phyloP scores from a whole-genome alignment of 2,329 filamentous ascomycete species.

The Diaporthe caulivora region DNA sequence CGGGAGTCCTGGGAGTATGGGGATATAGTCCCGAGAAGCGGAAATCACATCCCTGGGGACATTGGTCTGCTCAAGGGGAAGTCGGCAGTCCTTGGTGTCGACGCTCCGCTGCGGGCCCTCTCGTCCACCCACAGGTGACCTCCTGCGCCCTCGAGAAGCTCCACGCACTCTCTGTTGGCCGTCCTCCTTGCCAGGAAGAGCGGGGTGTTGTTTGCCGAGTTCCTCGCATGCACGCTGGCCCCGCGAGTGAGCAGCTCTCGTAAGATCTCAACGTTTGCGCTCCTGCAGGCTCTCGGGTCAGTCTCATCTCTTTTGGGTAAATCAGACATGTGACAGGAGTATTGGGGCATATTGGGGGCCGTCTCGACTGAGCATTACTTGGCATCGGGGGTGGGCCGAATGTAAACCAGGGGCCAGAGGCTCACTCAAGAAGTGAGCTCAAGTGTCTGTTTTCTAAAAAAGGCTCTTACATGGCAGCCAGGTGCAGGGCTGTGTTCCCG shows the following conservation, averaged over 20 bases:
- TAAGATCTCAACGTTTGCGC: conserved; percentile 66
- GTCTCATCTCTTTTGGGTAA: background rate
- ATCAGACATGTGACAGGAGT: background rate
- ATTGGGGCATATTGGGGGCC: background rate
- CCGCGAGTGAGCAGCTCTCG: conserved; percentile 69
- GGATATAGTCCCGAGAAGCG: background rate
- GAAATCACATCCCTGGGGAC: conserved; percentile 34
- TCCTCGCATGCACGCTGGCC: conserved; percentile 76
- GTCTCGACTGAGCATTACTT: background rate
- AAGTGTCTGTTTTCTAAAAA: background rate
- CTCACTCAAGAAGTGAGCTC: background rate
- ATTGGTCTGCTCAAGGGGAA: conserved; percentile 36
- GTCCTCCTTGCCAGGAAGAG: conserved; percentile 73
- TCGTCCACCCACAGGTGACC: conserved; percentile 70
- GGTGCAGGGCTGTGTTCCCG: conserved; percentile 78
- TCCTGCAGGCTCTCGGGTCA: conserved; percentile 40
- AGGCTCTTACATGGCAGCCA: conserved; percentile 60
- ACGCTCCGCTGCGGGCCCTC: conserved; percentile 42
- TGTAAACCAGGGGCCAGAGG: too few relatives aligned
- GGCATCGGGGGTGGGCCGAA: background rate
- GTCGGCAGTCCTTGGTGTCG: conserved; percentile 31
- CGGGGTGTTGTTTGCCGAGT: conserved; percentile 74
- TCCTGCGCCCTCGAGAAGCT: conserved; percentile 68
- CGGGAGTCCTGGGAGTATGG: background rate
- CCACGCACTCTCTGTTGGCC: conserved; percentile 65